Evolutionary conservation across 306 rosid genomes (phyloP).

Genomic region (Cicer cuneatum): DNA sequence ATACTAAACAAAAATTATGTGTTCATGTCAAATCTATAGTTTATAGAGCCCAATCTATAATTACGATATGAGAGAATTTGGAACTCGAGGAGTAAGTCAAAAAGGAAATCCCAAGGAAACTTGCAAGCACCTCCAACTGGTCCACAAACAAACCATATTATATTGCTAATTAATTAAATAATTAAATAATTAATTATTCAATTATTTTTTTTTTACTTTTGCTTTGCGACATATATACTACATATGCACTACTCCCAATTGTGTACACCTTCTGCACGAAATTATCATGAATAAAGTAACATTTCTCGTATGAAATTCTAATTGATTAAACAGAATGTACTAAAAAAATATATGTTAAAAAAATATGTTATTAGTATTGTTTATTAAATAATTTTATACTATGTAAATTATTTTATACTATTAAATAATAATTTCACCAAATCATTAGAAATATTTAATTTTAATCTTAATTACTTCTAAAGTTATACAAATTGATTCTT

Average conservation of each 20-base stretch:
- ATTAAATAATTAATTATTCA: background rate
- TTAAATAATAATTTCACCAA: too few species aligned
- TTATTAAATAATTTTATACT: too few species aligned
- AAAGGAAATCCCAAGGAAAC: slow-evolving; percentile 46
- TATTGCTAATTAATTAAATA: background rate
- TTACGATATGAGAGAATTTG: slow-evolving; percentile 44
- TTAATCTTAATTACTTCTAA: too few species aligned
- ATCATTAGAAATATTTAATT: too few species aligned
- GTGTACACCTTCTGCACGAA: background rate
- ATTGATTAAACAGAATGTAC: too few species aligned
- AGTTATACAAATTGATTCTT: too few species aligned
- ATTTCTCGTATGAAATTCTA: too few species aligned
- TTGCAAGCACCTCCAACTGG: slow-evolving; percentile 43
- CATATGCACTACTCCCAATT: background rate
- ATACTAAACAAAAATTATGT: slow-evolving; percentile 34
- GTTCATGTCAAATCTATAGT: slow-evolving; percentile 46
- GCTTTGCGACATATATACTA: background rate
- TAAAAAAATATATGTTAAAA: too few species aligned
- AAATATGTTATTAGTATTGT: too few species aligned
- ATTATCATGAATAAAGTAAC: background rate
- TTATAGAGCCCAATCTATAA: slow-evolving; percentile 40
- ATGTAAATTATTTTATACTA: too few species aligned
- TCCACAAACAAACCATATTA: slow-evolving; percentile 19
- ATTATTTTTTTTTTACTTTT: background rate
- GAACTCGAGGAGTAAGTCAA: slow-evolving; percentile 52